These are phyloP conservation scores for Herpetomonas samuelpessoai DNA, from an alignment of 208 protist species.

Conservation along the genomic window DNA sequence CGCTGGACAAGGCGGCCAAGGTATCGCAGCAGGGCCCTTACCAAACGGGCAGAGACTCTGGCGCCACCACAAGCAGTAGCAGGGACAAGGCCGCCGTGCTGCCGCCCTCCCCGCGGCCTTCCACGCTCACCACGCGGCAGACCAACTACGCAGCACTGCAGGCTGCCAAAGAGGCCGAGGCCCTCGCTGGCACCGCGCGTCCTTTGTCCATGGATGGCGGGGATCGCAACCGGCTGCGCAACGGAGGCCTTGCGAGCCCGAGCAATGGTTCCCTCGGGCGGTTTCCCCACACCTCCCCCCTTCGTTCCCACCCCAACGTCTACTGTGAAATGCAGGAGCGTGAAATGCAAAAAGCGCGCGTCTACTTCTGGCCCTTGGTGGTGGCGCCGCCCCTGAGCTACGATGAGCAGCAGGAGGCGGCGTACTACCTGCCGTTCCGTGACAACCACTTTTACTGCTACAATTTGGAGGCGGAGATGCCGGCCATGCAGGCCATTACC, in stretches of 20 bases:
- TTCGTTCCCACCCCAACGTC: too few relatives aligned
- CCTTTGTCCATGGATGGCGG: too few relatives aligned
- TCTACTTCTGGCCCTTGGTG: slow-evolving; percentile 15
- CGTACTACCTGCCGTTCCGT: slow-evolving; percentile 6
- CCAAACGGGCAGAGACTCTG: background rate
- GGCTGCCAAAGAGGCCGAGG: too few relatives aligned
- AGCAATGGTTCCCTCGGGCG: too few relatives aligned
- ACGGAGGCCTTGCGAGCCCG: too few relatives aligned
- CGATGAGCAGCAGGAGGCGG: slow-evolving; percentile 11
- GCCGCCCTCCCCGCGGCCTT: background rate
- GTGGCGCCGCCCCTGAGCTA: slow-evolving; percentile 8
- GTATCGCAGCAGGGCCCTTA: background rate
- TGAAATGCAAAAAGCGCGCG: background rate
- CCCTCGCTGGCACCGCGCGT: too few relatives aligned
- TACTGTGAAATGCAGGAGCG: background rate
- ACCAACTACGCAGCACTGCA: background rate
- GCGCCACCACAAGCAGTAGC: too few relatives aligned
- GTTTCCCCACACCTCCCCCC: too few relatives aligned
- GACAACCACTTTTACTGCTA: slow-evolving; percentile 18
- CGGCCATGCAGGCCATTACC: slow-evolving; percentile 4
- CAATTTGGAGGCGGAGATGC: slow-evolving; percentile 13
- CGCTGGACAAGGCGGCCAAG: background rate
- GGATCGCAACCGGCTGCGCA: too few relatives aligned
- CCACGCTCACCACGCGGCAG: background rate
- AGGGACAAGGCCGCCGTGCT: too few relatives aligned